Evolutionary conservation across 2,329 filamentous ascomycete species (phyloP), one percentile per base, ranked within the genome.

Genomic region (Trichoderma semiorbis): DNA sequence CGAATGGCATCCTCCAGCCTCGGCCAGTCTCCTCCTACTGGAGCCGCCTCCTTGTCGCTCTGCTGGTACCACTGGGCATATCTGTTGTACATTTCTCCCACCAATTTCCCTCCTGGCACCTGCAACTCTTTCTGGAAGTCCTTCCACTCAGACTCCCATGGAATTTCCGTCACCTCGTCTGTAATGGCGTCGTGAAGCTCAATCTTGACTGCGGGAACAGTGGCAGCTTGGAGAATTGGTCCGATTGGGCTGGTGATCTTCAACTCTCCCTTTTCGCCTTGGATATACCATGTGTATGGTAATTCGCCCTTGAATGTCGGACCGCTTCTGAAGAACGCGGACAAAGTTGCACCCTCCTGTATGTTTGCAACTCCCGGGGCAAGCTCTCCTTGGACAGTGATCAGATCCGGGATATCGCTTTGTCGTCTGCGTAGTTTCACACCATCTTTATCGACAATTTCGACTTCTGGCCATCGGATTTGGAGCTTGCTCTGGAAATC

Each of bases 41-140:
- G 67, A 36, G 32, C 21, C 2, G 36, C 55, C 28, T 3, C n/a
- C 21, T 18, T n/a, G 12, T 69, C 67, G 1, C n/a, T 39, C 7
- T 69, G 66, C 36, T 61, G 36, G 10, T n/a, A 61, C 55, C 66
- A 69, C 14, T 61, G 55, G n/a, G 66, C 66, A 61, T 69, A 69
- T 50, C 66, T 18, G 7, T 69, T 50, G 10, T 69, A 69, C 36
- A 69, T 69, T 1, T 69, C 66, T 61, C 66, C 66, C 16, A 69
- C 66, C 26, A 69, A 5, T 26, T 50, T 60, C 7, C 16, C 55
- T 50, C 66, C 66, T 24, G 55, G 55, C 2, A 36, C 32, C 10
- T 39, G n/a, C 7, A 69, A 12, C 7, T 69, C 66, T 7, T 61
- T 47, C 24, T 69, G 66, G 11, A 57, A 69, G 4, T 61, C 55